Percentiles rank a stretch among this genome's conserved stretches.
phyloP scores from a whole-genome alignment of 768 basidiomycete species.

The Rhizopogon roseolus region DNA sequence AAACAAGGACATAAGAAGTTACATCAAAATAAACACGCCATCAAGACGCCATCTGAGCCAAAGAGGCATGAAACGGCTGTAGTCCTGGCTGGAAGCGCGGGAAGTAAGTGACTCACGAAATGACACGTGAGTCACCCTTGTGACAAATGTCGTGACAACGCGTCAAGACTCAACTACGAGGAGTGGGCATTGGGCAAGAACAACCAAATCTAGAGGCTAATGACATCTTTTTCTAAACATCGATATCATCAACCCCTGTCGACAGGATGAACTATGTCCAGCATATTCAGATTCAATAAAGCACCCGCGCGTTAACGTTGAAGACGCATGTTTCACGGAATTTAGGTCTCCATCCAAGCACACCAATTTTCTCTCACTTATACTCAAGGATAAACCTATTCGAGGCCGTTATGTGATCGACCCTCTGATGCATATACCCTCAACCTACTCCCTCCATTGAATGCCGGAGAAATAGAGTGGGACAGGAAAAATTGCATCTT shows the following conservation, averaged over 20 bases:
- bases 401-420: constrained; percentile 12
- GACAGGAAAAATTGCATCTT: constrained; percentile 10
- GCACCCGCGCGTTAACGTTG: neutral
- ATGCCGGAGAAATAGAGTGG: constrained; percentile 1
- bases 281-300: constrained; percentile 1
- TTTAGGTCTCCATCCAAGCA: constrained; percentile 1
- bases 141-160: constrained; percentile 14
- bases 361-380: constrained; percentile 8
- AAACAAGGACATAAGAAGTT: no score
- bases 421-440: constrained; percentile 10
- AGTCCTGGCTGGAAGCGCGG: no score
- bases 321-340: neutral
- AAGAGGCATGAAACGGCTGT: no score
- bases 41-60: no score
- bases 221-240: neutral
- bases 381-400: constrained; percentile 2
- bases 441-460: constrained; percentile 8
- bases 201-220: neutral
- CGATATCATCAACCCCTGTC: neutral
- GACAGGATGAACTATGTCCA: constrained; percentile 1
- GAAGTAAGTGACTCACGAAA: no score
- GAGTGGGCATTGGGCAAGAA: neutral
- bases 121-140: no score
- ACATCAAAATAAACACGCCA: no score
- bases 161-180: no score